Percentiles rank a stretch among this genome's conserved stretches.
Conservation (phyloP, 1,284 basidiomycete genomes). For the Neotropicomus parvogracilis region DNA sequence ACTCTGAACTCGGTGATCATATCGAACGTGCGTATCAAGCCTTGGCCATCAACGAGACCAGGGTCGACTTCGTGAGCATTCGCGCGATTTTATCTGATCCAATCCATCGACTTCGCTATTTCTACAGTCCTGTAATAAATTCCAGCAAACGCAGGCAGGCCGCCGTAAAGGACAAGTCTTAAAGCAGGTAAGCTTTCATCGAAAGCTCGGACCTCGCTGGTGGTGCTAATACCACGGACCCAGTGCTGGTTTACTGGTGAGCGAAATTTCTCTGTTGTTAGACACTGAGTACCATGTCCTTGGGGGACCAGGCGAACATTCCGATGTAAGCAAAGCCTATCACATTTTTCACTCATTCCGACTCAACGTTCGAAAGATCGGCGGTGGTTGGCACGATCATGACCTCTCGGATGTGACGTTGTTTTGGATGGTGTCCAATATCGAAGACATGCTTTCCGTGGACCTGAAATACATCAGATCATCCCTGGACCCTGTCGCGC, state of each 20-base stretch:
- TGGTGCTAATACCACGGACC: constrained; percentile 5
- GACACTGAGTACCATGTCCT: not conserved
- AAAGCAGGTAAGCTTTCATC: constrained; percentile 46
- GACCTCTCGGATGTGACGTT: constrained; percentile 63
- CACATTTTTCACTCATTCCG: not conserved
- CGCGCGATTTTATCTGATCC: not conserved
- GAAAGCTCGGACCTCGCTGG: not conserved
- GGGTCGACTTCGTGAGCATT: constrained; percentile 59
- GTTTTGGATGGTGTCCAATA: constrained; percentile 63
- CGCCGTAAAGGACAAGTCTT: constrained; percentile 52
- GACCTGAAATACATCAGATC: constrained; percentile 51
- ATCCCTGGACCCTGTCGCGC: constrained; percentile 48
- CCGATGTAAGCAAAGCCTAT: constrained; percentile 45
- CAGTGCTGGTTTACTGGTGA: constrained; percentile 68
- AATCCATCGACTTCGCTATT: no score
- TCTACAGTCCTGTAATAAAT: constrained; percentile 56
- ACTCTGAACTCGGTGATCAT: constrained; percentile 56
- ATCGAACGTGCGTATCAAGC: constrained; percentile 63
- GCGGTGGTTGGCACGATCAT: constrained; percentile 63
- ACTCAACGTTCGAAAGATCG: constrained; percentile 43
- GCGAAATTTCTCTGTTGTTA: constrained; percentile 11
- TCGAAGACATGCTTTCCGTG: constrained; percentile 51
- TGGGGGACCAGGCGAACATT: constrained; percentile 44
- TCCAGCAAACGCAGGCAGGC: constrained; percentile 53
- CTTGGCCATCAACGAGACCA: constrained; percentile 60